phyloP scores from a whole-genome alignment of 176 grass and related monocot genomes.

The Aegilops bicornis region DNA sequence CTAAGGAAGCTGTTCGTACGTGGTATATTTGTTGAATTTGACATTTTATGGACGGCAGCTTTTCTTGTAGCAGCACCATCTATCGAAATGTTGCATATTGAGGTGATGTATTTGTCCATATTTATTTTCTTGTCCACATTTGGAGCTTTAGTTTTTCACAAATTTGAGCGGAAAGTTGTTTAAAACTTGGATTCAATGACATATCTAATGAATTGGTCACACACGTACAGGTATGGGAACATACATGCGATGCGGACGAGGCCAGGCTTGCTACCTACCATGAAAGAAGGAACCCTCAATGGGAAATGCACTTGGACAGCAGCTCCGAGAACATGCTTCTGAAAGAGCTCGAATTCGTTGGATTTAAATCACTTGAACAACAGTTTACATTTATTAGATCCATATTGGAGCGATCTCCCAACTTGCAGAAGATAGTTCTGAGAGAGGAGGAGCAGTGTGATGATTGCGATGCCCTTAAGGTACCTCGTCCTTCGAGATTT shows the following conservation, averaged over 20 bases:
- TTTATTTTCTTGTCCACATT: neutral
- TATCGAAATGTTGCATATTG: neutral
- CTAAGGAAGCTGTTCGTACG: neutral
- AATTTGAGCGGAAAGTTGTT: neutral
- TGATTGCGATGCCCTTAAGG: neutral
- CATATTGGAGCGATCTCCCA: neutral
- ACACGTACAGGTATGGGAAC: neutral
- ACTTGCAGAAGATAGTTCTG: neutral
- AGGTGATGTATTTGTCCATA: neutral
- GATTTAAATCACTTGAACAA: neutral
- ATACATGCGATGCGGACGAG: neutral
- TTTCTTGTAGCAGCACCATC: neutral
- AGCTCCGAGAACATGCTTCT: neutral
- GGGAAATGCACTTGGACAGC: neutral
- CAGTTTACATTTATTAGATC: neutral
- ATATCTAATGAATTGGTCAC: neutral
- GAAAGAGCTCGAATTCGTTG: neutral
- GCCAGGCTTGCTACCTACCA: neutral
- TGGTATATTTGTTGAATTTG: neutral
- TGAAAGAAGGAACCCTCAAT: neutral
- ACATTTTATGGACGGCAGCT: neutral
- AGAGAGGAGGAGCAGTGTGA: neutral
- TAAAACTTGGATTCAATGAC: neutral
- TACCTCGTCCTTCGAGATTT: neutral
- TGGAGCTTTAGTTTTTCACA: neutral